phyloP scores from a whole-genome alignment of 2,329 filamentous ascomycete species.

The Colletotrichum tropicicola region DNA sequence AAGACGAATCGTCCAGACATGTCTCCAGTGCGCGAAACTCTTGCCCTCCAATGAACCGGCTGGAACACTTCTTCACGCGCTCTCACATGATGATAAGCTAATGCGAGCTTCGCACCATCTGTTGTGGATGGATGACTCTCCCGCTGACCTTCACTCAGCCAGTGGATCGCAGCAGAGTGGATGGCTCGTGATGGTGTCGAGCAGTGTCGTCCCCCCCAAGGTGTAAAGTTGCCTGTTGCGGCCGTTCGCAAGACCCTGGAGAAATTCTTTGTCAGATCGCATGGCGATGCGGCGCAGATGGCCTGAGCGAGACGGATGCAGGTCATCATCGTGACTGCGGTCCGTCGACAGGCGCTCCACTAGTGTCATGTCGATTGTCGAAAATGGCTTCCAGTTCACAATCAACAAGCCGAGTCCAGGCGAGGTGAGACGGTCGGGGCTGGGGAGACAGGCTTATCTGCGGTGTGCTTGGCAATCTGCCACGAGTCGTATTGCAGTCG shows the following conservation, averaged over 20 bases:
- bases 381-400: conserved; percentile 5
- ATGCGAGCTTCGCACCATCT: conserved; percentile 27
- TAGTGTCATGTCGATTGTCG: conserved; percentile 15
- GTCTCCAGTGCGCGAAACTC: conserved; percentile 7
- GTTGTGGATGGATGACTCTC: conserved; percentile 25
- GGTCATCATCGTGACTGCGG: conserved; percentile 29
- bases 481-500: conserved; percentile 20
- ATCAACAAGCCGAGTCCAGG: not conserved
- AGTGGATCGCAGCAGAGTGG: conserved; percentile 1
- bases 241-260: conserved; percentile 13
- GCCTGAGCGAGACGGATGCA: conserved; percentile 28
- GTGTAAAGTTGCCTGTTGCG: not conserved
- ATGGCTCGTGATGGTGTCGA: conserved; percentile 3
- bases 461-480: conserved; percentile 21
- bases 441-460: conserved; percentile 9
- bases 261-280: conserved; percentile 17
- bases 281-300: conserved; percentile 26
- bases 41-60: conserved; percentile 14
- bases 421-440: not conserved
- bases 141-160: conserved; percentile 7
- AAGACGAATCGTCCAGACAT: conserved; percentile 1
- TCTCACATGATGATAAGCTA: conserved; percentile 31
- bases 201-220: not conserved
- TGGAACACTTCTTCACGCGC: conserved; percentile 13
- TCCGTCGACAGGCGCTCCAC: conserved; percentile 14